Base-by-base conservation (phyloP, 306 rosid species). In the Prunus campanulata region DNA sequence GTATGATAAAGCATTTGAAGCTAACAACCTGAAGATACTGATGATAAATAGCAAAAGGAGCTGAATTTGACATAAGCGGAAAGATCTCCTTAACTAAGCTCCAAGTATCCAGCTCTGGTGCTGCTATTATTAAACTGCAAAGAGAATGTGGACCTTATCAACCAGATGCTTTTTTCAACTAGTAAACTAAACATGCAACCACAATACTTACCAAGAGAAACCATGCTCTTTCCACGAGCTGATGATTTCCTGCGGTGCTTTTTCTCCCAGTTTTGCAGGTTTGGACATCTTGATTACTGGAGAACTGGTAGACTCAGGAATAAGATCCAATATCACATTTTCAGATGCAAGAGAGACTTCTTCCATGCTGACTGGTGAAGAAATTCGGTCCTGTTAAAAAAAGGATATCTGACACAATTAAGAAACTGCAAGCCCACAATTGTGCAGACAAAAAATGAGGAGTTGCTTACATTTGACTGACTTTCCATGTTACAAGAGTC, bases 1-100 rank as follows among this genome's bases (percentile, higher is more conserved):
- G 74, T 44, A 30, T 32, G 11, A 55, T 50, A 20, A 51, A 62
- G 54, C 35, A 47, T 32, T n/a, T 22, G 64, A 60, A 74, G 71
- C 48, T 57, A 86, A 70, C 71, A 69, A 95, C 98, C 97, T 95
- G 95, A 84, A 92, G 89, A 85, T 87, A 90, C 79, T 92, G 98
- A 78, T 95, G 98, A 87, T 90, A 95, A 77, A 92, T 90, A 25
- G 91, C 93, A 88, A 95, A 92, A n/a, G 98, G 93, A 72, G 96
- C 97, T 35, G 98, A 95, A 84, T 88, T 89, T 57, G 98, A 79
- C 60, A 92, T 52, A 63, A 89, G 96, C 22, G 97, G 97, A 79
- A 90, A 75, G 54, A 90, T 81, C 74, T 90, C 91, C 80, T 78
- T 86, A 66, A 87, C 87, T 77, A 90, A 65, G 62, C 78, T 44